Evolutionary conservation across 805 yeast genomes (phyloP), one percentile per base, ranked within the genome.

Genomic region (Wickerhamiella occidentalis): DNA sequence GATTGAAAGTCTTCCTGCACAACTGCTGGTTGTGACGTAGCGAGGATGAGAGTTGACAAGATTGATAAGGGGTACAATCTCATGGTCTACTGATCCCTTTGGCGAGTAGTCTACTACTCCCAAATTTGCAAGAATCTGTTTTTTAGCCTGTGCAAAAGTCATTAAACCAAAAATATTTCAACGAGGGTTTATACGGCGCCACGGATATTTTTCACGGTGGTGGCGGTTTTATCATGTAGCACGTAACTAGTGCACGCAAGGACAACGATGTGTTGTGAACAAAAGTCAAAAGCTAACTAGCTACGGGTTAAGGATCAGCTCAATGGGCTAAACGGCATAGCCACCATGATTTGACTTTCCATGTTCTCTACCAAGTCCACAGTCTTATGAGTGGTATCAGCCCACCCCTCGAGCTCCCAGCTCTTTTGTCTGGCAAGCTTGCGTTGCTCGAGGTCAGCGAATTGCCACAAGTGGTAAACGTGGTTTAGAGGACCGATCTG

Each of bases 1-100:
- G 0, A 86, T 86, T 51, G 90, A 79, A 1, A 85, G 80, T 58
- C 95, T 69, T 2, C 95, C 95, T 0, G 94, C 84, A 56, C 95
- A 86, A 15, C 92, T 80, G 1, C 94, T 83, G 0, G 95, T 86
- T 2, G 94, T 85, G 9, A 86, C 92, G 78, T 82, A 74, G 54
- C 81, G 78, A 0, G 64, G 58, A 55, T 77, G 76, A 2, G 72
- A 55, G 58, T 86, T 86, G 56, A 86, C 80, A 13, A 79, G 61
- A 13, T 76, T 64, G 52, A 86, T 84, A 17, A 86, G 71, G 2
- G 95, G 94, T 11, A 80, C 58, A 57, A 94, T 80, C 18, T 74
- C 67, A 45, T 67, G 77, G 64, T 86, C 95, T n/a, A 85, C 79
- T 2, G 85, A 74, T 1, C 95, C 95, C 59, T 86, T 87, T 13